phyloP scores from a whole-genome alignment of 257 asterid species.

The Verbena officinalis region DNA sequence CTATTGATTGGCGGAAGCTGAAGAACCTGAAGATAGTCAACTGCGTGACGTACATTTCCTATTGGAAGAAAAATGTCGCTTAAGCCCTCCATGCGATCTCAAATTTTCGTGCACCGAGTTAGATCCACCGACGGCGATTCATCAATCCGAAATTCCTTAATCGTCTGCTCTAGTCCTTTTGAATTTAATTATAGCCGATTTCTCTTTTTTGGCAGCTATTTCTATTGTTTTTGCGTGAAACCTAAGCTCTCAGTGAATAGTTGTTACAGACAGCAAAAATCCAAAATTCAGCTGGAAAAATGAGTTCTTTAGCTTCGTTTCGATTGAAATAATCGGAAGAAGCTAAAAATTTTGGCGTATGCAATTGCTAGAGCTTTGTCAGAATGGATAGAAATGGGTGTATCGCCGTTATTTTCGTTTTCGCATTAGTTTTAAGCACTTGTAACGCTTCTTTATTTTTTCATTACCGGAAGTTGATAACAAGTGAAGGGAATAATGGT shows the following conservation, averaged over 20 bases:
- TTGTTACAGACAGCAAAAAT: background rate
- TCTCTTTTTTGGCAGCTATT: background rate
- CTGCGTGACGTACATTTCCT: background rate
- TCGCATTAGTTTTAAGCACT: conserved; percentile 36
- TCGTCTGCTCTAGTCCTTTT: background rate
- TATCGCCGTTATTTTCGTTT: conserved; percentile 29
- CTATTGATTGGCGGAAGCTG: background rate
- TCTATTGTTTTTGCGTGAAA: conserved; percentile 18
- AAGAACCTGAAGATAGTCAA: background rate
- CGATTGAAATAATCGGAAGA: conserved; percentile 30
- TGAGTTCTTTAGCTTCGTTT: conserved; percentile 37
- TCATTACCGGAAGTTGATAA: conserved; percentile 35
- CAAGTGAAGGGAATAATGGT: conserved; percentile 21
- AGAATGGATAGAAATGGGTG: conserved; percentile 37
- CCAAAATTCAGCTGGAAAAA: conserved; percentile 22
- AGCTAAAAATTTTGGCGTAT: conserved; percentile 18
- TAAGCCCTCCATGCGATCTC: conserved; percentile 29
- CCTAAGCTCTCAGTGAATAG: conserved; percentile 22
- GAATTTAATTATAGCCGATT: background rate
- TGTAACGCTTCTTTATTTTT: conserved; percentile 37
- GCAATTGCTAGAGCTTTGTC: conserved; percentile 17
- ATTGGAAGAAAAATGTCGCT: conserved; percentile 26
- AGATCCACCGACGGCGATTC: conserved; percentile 36
- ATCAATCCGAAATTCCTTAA: conserved; percentile 31
- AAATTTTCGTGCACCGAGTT: conserved; percentile 23